Evolutionary conservation across 257 asterid genomes (phyloP).

Genomic region (Solanum chmielewskii): DNA sequence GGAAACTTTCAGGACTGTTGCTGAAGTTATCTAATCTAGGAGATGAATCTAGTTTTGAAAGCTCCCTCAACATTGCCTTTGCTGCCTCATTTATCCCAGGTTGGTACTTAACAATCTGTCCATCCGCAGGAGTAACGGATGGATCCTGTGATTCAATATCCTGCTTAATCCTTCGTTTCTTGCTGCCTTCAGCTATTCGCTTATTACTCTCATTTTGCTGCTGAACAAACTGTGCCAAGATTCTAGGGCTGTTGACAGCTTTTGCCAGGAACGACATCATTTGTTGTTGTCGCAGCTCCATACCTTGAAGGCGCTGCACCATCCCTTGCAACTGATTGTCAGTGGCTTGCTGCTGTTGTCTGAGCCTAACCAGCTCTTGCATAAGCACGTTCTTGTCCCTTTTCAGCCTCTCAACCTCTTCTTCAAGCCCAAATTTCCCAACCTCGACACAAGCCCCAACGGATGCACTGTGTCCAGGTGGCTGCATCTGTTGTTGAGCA

Average conservation of each 20-base stretch:
- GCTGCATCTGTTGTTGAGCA: slow-evolving; percentile 43
- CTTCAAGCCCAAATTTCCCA: slow-evolving; percentile 89
- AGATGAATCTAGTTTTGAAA: slow-evolving; percentile 55
- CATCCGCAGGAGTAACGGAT: slow-evolving; percentile 36
- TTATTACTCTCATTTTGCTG: slow-evolving; percentile 64
- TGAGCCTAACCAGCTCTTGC: slow-evolving; percentile 85
- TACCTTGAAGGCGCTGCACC: slow-evolving; percentile 87
- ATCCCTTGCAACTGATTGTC: slow-evolving; percentile 72
- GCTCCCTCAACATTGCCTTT: slow-evolving; percentile 64
- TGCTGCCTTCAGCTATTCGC: slow-evolving; percentile 60
- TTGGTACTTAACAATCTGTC: slow-evolving; percentile 80
- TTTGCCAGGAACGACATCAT: slow-evolving; percentile 98
- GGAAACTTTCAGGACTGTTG: slow-evolving; percentile 31
- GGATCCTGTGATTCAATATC: slow-evolving; percentile 32
- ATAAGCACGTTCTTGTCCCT: slow-evolving; percentile 86
- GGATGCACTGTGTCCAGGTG: slow-evolving; percentile 43
- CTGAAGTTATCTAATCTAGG: slow-evolving; percentile 44
- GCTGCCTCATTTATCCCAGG: slow-evolving; percentile 85
- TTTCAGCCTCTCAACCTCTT: slow-evolving; percentile 85
- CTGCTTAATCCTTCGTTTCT: slow-evolving; percentile 75
- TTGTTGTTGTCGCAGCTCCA: slow-evolving; percentile 96
- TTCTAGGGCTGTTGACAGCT: slow-evolving; percentile 90
- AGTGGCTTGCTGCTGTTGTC: slow-evolving; percentile 90
- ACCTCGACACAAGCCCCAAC: slow-evolving; percentile 86
- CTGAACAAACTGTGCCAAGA: slow-evolving; percentile 77